Percentiles rank a stretch among this genome's conserved stretches.
Evolutionary conservation across 345 rosid genomes (phyloP).

Genomic region (Dimocarpus longan): DNA sequence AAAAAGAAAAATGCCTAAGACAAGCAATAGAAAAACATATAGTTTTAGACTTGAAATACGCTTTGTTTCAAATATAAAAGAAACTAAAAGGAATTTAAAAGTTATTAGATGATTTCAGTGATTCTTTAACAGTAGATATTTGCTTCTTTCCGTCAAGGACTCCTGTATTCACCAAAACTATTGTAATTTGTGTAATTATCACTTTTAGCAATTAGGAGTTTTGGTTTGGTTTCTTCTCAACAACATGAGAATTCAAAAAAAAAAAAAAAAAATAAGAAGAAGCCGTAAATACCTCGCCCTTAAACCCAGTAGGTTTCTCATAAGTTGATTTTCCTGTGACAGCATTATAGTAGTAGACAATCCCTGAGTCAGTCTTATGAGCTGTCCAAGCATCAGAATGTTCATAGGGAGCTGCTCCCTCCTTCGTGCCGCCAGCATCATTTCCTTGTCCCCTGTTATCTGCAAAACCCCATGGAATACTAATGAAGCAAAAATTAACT

Average conservation of each 20-base stretch:
- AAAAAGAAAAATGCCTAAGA: neutral
- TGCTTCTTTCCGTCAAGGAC: neutral
- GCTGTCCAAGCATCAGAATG: conserved; percentile 85
- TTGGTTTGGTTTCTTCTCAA: neutral
- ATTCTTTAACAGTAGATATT: neutral
- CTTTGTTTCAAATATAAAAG: too few species aligned
- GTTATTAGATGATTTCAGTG: neutral
- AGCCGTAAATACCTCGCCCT: conserved; percentile 59
- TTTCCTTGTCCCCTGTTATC: conserved; percentile 54
- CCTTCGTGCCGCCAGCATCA: conserved; percentile 35
- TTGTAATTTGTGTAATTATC: neutral
- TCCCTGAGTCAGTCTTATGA: conserved; percentile 81
- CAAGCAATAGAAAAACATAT: neutral
- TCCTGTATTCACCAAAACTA: neutral
- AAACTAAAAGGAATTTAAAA: neutral
- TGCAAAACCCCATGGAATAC: conserved; percentile 41
- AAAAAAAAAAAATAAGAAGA: conserved; percentile 4
- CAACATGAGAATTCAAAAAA: neutral
- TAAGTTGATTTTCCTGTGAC: conserved; percentile 88
- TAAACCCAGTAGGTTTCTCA: conserved; percentile 81
- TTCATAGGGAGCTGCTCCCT: conserved; percentile 39
- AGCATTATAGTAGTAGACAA: conserved; percentile 87
- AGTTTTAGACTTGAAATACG: neutral
- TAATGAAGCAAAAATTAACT: conserved; percentile 43
- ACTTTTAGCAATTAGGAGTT: neutral